phyloP scores from a whole-genome alignment of 208 protist genomes.

The Naegleria gruberi region DNA sequence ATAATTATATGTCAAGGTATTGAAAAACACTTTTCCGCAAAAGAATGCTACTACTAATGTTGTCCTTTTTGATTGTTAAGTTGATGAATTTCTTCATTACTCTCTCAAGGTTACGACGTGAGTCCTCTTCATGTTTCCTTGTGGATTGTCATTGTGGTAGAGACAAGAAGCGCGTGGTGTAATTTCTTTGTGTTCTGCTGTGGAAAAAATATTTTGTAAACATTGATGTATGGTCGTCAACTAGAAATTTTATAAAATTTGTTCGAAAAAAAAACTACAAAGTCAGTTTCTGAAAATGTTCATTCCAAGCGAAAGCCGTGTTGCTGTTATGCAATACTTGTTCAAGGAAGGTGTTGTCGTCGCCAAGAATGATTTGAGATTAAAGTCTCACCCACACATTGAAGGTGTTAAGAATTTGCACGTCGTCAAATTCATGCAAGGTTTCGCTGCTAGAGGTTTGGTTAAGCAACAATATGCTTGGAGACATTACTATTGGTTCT shows the following conservation, averaged over 20 bases:
- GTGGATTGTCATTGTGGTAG: too few relatives aligned
- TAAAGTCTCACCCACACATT: constrained; percentile 38
- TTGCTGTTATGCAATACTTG: constrained; percentile 14
- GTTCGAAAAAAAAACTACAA: neutral
- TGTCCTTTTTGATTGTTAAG: too few relatives aligned
- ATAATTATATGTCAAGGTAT: too few relatives aligned
- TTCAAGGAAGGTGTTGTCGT: constrained; percentile 45
- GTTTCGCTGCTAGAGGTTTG: constrained; percentile 33
- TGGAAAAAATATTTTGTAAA: too few relatives aligned
- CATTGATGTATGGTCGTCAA: too few relatives aligned
- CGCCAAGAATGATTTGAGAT: constrained; percentile 41
- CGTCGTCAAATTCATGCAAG: constrained; percentile 31
- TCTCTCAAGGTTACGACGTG: too few relatives aligned
- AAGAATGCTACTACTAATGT: too few relatives aligned
- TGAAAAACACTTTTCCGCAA: too few relatives aligned
- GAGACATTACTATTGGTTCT: constrained; percentile 86
- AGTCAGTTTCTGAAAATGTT: neutral
- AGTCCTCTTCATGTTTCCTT: too few relatives aligned
- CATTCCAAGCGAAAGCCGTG: neutral
- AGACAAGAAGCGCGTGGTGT: too few relatives aligned
- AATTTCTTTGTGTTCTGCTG: too few relatives aligned
- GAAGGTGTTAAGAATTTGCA: constrained; percentile 30
- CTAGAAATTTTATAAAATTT: neutral
- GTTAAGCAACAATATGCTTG: constrained; percentile 84
- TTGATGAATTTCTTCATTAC: too few relatives aligned